Evolutionary conservation across 225 moss, liverwort and hornwort species (phyloP), one percentile per base, ranked within the genome.

Genomic region (Polytrichum commune): DNA sequence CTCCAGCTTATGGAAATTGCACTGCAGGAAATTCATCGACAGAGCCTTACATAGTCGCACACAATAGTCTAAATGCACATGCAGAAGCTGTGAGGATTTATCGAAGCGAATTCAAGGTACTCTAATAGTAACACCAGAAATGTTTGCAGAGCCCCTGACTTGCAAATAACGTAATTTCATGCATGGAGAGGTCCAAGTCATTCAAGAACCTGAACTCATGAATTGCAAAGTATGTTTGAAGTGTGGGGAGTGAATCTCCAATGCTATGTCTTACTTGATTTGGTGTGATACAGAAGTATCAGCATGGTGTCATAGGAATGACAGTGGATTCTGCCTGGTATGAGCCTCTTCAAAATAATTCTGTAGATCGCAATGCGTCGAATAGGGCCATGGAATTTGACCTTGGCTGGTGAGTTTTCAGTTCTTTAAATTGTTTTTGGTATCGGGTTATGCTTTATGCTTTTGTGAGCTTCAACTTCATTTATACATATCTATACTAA

Each of bases 21-120:
- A 23, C 64, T 57, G 68, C 61, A 2, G 85, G 89, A 22, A 68
- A 85, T 66, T 29, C 85, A 19, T 65, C 78, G 28, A 85, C 75
- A 8, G 85, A 89, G 23, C 83, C 89, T n/a, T 89, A 89, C 66
- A 61, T 89, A 46, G 85, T 69, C 55, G 74, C 56, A 30, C 89
- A 89, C 63, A 64, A 89, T 62, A 72, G 74, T 25, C 30, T 89
- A 19, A 78, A 78, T 27, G 66, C 81, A 16, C 89, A 89, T 64
- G 89, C 85, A 66, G 61, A 74, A 27, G 76, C 74, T 23, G 89
- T 85, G 35, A 72, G 85, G 4, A 70, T 89, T 19, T 89, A 89
- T 58, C 73, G 85, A 69, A 71, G 62, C 8, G 80, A 89, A 64
- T 89, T 78, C 27, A 78, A 85, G 83, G 89, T 85, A 19, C 5